These are phyloP conservation scores for Termitomyces sp. DNA, from an alignment of 768 basidiomycete species.

Conservation along the genomic window DNA sequence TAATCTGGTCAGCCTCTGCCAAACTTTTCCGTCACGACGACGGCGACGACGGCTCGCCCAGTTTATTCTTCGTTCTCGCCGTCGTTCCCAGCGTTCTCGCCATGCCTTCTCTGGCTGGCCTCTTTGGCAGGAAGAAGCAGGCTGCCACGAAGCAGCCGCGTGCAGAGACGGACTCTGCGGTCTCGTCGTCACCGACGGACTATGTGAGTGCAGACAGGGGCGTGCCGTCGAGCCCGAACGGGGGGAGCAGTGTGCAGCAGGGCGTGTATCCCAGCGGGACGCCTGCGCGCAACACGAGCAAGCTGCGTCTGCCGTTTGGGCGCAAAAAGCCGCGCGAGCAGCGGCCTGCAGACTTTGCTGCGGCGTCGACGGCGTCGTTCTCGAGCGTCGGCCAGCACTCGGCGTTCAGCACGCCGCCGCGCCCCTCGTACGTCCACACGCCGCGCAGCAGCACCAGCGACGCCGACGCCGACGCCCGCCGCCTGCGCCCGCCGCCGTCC, in stretches of 20 bases:
- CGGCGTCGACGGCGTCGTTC: constrained; percentile 15
- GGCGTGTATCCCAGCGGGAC: constrained; percentile 18
- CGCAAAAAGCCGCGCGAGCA: constrained; percentile 23
- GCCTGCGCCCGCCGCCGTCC: constrained; percentile 51
- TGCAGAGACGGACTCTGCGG: constrained; percentile 15
- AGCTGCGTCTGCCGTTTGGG: constrained; percentile 31
- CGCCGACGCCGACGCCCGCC: constrained; percentile 30
- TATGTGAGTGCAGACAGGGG: constrained; percentile 27
- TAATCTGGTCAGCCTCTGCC: background rate
- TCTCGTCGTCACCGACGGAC: constrained; percentile 28
- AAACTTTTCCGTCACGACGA: background rate
- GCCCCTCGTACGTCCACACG: constrained; percentile 21
- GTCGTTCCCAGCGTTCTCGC: background rate
- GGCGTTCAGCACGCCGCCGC: constrained; percentile 20
- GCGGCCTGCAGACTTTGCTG: too few relatives aligned
- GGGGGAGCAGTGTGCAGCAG: constrained; percentile 16
- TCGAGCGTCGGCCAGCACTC: constrained; percentile 12
- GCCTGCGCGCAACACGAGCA: constrained; percentile 18
- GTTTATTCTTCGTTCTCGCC: background rate
- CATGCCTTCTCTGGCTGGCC: constrained; percentile 33
- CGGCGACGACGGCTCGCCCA: background rate
- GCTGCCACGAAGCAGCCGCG: constrained; percentile 18
- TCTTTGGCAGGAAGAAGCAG: constrained; percentile 34
- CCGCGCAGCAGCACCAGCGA: constrained; percentile 31
- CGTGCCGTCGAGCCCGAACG: constrained; percentile 29